These are phyloP conservation scores for Spinacia oleracea DNA, from an alignment of 179 eudicot genomes.

Conservation along the genomic window DNA sequence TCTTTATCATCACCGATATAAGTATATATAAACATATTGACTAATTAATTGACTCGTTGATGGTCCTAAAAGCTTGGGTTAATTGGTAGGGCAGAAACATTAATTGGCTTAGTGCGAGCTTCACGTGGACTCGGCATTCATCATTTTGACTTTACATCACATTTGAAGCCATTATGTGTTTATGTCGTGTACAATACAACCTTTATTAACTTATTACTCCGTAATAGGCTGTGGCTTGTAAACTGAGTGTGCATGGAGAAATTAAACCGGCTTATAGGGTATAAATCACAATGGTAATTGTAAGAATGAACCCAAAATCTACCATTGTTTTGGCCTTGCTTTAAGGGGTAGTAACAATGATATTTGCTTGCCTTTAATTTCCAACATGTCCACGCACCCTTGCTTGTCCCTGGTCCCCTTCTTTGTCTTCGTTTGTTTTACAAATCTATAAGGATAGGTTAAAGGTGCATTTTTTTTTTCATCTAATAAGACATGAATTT, in stretches of 20 bases:
- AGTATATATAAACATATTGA: background rate
- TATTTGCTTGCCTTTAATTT: slow-evolving; percentile 10
- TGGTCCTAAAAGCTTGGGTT: background rate
- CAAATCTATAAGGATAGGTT: no score
- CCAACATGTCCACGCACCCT: slow-evolving; percentile 28
- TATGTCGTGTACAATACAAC: no score
- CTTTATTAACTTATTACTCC: no score
- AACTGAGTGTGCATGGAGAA: background rate
- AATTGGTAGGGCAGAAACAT: background rate
- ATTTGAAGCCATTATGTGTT: background rate
- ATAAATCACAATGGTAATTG: background rate
- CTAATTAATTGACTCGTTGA: background rate
- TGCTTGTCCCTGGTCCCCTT: slow-evolving; percentile 36
- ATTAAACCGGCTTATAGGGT: background rate
- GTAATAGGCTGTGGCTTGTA: background rate
- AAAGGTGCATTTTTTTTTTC: no score
- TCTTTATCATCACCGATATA: no score
- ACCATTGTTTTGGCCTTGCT: background rate
- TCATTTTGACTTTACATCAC: background rate
- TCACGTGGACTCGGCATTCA: background rate
- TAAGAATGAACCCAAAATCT: background rate
- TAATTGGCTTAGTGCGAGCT: background rate
- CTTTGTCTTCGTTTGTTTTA: background rate
- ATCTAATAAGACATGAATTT: no score
- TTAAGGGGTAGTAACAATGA: slow-evolving; percentile 20